phyloP scores from a whole-genome alignment of 345 rosid genomes.

The Zanthoxylum bungeanum region DNA sequence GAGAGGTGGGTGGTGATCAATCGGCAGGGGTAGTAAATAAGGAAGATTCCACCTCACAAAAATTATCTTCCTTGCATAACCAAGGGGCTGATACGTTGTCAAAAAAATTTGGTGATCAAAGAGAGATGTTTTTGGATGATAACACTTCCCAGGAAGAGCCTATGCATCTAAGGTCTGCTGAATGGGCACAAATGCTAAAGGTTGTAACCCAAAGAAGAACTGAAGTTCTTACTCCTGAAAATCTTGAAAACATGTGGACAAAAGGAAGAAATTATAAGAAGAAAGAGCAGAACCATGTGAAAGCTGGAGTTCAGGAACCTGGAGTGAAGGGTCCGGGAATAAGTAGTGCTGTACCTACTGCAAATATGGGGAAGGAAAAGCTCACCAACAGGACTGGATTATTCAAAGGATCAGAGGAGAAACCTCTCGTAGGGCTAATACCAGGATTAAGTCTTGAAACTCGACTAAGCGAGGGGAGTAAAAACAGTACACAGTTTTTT shows the following conservation, averaged over 20 bases:
- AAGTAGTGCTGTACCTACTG: slow-evolving; percentile 16
- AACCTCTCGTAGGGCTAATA: slow-evolving; percentile 28
- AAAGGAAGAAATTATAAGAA: slow-evolving; percentile 89
- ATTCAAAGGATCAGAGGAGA: slow-evolving; percentile 39
- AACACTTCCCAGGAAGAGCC: slow-evolving; percentile 33
- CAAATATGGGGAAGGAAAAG: slow-evolving; percentile 27
- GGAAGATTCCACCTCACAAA: slow-evolving; percentile 29
- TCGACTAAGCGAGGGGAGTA: slow-evolving; percentile 29
- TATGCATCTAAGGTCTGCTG: slow-evolving; percentile 46
- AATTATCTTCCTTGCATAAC: slow-evolving; percentile 30
- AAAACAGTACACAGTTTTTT: slow-evolving; percentile 15
- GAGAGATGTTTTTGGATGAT: slow-evolving; percentile 24
- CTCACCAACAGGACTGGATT: slow-evolving; percentile 22
- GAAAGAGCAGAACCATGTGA: slow-evolving; percentile 57
- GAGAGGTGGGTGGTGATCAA: slow-evolving; percentile 42
- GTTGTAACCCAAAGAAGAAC: slow-evolving; percentile 90
- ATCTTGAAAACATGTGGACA: slow-evolving; percentile 98
- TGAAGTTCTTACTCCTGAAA: slow-evolving; percentile 94
- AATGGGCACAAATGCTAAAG: slow-evolving; percentile 83
- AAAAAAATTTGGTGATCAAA: slow-evolving; percentile 31
- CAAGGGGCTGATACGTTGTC: slow-evolving; percentile 33
- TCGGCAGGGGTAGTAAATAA: slow-evolving; percentile 31
- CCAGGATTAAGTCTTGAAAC: slow-evolving; percentile 36
- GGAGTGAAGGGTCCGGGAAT: slow-evolving; percentile 23
- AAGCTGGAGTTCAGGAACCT: slow-evolving; percentile 29